Evolutionary conservation across 306 rosid genomes (phyloP), one percentile per base, ranked within the genome.

Genomic region (Quercus cerris): DNA sequence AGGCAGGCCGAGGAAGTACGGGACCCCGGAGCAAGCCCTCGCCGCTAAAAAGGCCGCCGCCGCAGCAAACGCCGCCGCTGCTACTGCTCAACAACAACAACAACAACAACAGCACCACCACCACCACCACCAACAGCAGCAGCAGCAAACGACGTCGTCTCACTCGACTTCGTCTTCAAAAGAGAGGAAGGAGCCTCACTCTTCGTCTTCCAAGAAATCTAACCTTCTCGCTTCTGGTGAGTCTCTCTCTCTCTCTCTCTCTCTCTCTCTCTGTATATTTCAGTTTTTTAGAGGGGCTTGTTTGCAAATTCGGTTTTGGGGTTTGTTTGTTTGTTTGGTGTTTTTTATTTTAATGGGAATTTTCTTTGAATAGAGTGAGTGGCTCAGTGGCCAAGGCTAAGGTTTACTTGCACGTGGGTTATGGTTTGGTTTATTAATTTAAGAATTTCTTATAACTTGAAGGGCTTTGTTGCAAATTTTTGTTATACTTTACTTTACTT

Each of bases 1-100:
- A 30, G 98, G 98, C 4, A 82, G 98, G 33, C 98, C 98, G 1
- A 84, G 98, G 70, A 94, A 92, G 88, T 94, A 94, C 59, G 91
- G 92, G 1, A 90, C 97, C 0, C 97, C 97, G 0, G 97, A 92
- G 70, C 94, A 91, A 78, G 97, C 97, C 35, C 77, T 91, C 6
- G 97, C 98, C 12, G 98, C 98, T 0, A 94, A 90, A 88, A 94
- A 90, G 84, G 93, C 97, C 15, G 89, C 91, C 15, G 57, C 75
- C 10, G 35, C 70, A 44, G 51, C 51, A 44, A 44, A 44, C 44
- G 22, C 35, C 5, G 31, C 83, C 8, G 54, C 54, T 3, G 12
- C 49, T 44, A 10, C 49, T 6, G 12, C 49, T 44, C 49, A 46
- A 46, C 52, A 46, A 11, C 52, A 46, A 12, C 66, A 59, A 6